phyloP scores from a whole-genome alignment of 2,329 filamentous ascomycete species.

The Rugonectria rugulosa region DNA sequence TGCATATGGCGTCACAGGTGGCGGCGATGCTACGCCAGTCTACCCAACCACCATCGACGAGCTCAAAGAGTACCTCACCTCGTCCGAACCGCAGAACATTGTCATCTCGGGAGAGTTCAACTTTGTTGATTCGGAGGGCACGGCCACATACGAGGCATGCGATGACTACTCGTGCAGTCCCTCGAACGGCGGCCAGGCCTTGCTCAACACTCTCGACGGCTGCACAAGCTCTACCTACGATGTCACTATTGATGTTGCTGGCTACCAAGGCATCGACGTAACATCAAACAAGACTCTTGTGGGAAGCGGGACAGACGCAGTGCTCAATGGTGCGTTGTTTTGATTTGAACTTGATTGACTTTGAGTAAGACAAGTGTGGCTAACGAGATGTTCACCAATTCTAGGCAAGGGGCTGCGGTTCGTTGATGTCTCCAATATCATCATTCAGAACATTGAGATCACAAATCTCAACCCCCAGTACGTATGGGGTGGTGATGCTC shows the following conservation, averaged over 20 bases:
- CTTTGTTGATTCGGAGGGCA: conserved; percentile 63
- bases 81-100: conserved; percentile 61
- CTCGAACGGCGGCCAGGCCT: conserved; percentile 61
- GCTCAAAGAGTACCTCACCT: conserved; percentile 65
- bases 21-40: conserved; percentile 62
- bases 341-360: too few relatives aligned
- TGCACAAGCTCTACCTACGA: conserved; percentile 59
- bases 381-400: too few relatives aligned
- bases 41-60: conserved; percentile 61
- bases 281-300: conserved; percentile 63
- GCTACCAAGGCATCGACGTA: conserved; percentile 56
- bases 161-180: conserved; percentile 65
- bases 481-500: conserved; percentile 65
- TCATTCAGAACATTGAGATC: conserved; percentile 65
- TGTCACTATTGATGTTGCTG: conserved; percentile 59
- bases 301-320: conserved; percentile 57
- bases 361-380: too few relatives aligned
- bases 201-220: conserved; percentile 65
- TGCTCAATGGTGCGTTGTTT: too few relatives aligned
- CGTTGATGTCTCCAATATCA: conserved; percentile 57
- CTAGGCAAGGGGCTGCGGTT: conserved; percentile 63
- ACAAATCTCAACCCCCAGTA: conserved; percentile 63
- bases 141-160: too few relatives aligned
- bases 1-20: conserved; percentile 64
- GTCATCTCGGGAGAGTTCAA: conserved; percentile 63